Conservation (phyloP, 768 basidiomycete species). For the Leccinum subtestaceum region DNA sequence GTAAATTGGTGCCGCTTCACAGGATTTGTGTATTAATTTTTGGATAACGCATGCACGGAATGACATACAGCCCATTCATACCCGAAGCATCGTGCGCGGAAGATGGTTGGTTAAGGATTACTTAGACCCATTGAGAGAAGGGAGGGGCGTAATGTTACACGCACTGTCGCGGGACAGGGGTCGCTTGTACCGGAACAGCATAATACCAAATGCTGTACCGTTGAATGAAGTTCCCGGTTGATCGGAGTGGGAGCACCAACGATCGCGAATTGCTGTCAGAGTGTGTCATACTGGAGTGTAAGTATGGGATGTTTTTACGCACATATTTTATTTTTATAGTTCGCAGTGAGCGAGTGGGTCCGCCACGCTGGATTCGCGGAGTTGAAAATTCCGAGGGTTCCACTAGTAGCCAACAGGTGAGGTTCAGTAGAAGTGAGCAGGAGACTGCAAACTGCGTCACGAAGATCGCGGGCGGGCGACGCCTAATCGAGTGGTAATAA, state of each 20-base stretch:
- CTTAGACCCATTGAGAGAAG: background rate
- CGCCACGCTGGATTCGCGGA: constrained; percentile 34
- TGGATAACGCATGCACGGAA: constrained; percentile 13
- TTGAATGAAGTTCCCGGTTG: background rate
- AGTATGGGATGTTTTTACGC: constrained; percentile 16
- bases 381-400: constrained; percentile 19
- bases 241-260: constrained; percentile 15
- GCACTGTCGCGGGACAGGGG: constrained; percentile 2
- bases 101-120: background rate
- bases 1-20: constrained; percentile 6
- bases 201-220: constrained; percentile 2
- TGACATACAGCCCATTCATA: constrained; percentile 21
- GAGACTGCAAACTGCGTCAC: constrained; percentile 6
- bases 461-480: constrained; percentile 7
- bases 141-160: constrained; percentile 7
- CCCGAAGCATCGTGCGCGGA: constrained; percentile 21
- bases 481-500: constrained; percentile 25
- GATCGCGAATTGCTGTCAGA: background rate
- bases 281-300: background rate
- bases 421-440: background rate
- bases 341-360: background rate
- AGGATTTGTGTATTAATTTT: constrained; percentile 22
- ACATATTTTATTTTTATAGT: constrained; percentile 3
- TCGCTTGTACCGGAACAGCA: background rate
- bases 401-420: background rate